Conservation (phyloP, 176 grass and related monocot species). For the Chloris gayana region DNA sequence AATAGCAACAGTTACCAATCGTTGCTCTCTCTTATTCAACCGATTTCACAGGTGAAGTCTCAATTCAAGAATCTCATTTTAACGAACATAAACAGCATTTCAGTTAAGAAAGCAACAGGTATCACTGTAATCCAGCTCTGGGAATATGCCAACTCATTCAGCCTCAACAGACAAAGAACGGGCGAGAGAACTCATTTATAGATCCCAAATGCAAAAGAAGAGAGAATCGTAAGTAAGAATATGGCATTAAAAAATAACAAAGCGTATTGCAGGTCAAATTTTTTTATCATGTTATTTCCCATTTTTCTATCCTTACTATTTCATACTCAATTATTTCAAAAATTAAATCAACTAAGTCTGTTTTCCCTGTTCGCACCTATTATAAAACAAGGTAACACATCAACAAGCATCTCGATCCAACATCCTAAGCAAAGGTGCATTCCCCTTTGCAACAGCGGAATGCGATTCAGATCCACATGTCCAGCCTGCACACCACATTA, state of each 20-base stretch:
- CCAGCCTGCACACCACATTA: neutral
- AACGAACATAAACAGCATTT: no score
- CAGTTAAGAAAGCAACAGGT: no score
- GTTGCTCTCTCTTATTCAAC: neutral
- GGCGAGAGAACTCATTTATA: no score
- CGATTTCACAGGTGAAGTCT: neutral
- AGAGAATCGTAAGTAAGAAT: constrained; percentile 30
- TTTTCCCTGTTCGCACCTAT: neutral
- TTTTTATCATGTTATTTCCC: neutral
- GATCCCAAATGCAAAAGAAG: neutral
- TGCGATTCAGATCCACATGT: neutral
- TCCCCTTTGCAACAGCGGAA: neutral
- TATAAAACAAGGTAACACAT: neutral
- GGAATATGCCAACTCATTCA: no score
- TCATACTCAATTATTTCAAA: neutral
- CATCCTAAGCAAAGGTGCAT: no score
- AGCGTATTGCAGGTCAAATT: neutral
- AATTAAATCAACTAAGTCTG: neutral
- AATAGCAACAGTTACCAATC: constrained; percentile 21
- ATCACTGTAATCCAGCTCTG: no score
- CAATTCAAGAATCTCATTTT: constrained; percentile 25
- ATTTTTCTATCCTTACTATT: neutral
- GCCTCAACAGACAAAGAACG: no score
- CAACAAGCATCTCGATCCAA: neutral
- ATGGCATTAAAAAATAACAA: neutral